Percentiles rank a stretch among this genome's conserved stretches.
These are phyloP conservation scores for Bolboschoenus planiculmis DNA, from an alignment of 176 grass and related monocot genomes.

Conservation along the genomic window DNA sequence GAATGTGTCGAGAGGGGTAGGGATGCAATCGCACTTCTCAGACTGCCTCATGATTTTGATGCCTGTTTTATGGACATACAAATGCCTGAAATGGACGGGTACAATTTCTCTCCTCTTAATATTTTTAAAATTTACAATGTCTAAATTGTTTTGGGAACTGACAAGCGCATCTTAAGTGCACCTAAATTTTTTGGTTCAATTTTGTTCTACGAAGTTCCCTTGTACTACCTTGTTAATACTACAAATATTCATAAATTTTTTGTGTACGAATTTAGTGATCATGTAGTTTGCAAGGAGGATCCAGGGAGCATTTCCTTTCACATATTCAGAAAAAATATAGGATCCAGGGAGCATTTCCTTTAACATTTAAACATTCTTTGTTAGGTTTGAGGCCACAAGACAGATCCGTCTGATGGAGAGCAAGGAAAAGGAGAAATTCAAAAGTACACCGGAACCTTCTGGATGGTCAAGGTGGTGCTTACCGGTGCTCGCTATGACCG, in stretches of 20 bases:
- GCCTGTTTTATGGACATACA: conserved; percentile 99
- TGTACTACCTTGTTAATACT: background rate
- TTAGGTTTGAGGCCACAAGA: conserved; percentile 75
- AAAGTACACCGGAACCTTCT: conserved; percentile 23
- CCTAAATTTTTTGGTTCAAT: background rate
- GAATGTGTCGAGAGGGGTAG: conserved; percentile 84
- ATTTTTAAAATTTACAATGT: background rate
- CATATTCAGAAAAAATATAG: background rate
- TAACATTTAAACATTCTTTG: background rate
- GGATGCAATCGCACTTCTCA: conserved; percentile 56
- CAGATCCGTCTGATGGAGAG: conserved; percentile 70
- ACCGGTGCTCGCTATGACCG: conserved; percentile 90
- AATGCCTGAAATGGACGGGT: conserved; percentile 99
- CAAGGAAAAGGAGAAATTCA: conserved; percentile 46
- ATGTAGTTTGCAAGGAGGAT: background rate
- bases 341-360: background rate
- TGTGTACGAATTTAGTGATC: background rate
- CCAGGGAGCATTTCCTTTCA: background rate
- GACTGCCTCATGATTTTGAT: conserved; percentile 65
- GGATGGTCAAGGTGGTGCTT: conserved; percentile 35
- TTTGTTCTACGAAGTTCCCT: background rate
- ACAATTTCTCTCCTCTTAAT: conserved; percentile 26
- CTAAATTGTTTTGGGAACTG: background rate
- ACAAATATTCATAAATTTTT: background rate
- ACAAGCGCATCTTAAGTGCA: background rate